phyloP scores from a whole-genome alignment of 176 grass and related monocot genomes.

The Olyra latifolia region DNA sequence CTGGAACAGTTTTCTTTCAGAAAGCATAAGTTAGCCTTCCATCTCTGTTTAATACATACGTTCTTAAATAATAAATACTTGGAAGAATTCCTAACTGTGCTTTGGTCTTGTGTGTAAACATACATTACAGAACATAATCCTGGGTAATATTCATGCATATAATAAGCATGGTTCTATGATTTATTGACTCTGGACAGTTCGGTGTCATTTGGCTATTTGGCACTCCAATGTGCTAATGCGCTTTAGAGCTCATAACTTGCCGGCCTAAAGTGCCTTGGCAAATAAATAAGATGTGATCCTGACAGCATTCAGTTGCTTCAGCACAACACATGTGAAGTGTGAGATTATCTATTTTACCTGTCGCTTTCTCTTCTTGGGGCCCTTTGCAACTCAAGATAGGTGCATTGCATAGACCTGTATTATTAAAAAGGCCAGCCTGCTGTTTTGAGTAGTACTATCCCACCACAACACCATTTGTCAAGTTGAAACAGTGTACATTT shows the following conservation, averaged over 20 bases:
- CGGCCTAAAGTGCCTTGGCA: slow-evolving; percentile 26
- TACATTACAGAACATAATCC: background rate
- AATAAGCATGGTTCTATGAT: background rate
- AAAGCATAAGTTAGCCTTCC: background rate
- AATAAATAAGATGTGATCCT: slow-evolving; percentile 33
- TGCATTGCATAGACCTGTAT: slow-evolving; percentile 9
- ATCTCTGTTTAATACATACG: background rate
- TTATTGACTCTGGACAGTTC: background rate
- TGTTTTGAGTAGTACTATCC: background rate
- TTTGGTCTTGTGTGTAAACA: background rate
- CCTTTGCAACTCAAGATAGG: slow-evolving; percentile 27
- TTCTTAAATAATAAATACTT: background rate
- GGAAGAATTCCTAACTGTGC: background rate
- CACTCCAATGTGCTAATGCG: slow-evolving; percentile 23
- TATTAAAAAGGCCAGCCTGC: slow-evolving; percentile 32
- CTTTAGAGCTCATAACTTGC: slow-evolving; percentile 6
- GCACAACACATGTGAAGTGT: slow-evolving; percentile 14
- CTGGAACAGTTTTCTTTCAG: background rate
- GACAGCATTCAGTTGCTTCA: slow-evolving; percentile 6
- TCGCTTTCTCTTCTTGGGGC: slow-evolving; percentile 23
- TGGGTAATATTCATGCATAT: slow-evolving; percentile 1
- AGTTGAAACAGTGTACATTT: background rate
- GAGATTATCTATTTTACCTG: slow-evolving; percentile 20
- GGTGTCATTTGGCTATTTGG: slow-evolving; percentile 12
- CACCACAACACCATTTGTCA: background rate